Conservation (phyloP, 2,329 filamentous ascomycete genomes). For the Cladosporium sp. region DNA sequence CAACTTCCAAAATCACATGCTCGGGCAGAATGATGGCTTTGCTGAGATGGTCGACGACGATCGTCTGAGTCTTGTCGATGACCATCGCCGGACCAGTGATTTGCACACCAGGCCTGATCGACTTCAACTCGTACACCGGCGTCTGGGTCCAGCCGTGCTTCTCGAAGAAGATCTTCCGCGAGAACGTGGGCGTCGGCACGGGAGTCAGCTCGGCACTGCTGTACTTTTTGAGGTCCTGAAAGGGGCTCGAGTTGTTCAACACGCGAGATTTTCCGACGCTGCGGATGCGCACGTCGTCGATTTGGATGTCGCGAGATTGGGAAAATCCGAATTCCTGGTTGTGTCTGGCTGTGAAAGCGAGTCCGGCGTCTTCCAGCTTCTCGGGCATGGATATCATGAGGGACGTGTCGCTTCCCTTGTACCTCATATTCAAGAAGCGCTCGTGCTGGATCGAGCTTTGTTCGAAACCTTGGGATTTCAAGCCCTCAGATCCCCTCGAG, state of each 20-base stretch:
- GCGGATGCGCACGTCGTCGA: conserved; percentile 37
- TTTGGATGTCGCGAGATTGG: conserved; percentile 34
- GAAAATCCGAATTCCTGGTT: conserved; percentile 41
- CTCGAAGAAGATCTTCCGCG: conserved; percentile 75
- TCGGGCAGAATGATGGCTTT: conserved; percentile 35
- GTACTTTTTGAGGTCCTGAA: conserved; percentile 74
- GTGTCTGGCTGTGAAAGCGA: conserved; percentile 36
- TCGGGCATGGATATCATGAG: conserved; percentile 43
- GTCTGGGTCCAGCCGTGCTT: conserved; percentile 68
- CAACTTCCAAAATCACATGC: conserved; percentile 63
- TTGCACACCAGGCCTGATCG: conserved; percentile 18
- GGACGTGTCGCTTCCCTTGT: conserved; percentile 48
- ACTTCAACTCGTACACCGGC: conserved; percentile 39
- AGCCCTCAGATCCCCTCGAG: conserved; percentile 54
- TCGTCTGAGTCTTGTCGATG: conserved; percentile 43
- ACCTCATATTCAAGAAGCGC: conserved; percentile 46
- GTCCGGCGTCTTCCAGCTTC: conserved; percentile 29
- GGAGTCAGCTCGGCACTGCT: conserved; percentile 61
- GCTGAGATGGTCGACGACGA: conserved; percentile 38
- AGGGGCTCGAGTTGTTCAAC: conserved; percentile 54
- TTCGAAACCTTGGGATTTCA: conserved; percentile 52
- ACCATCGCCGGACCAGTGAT: conserved; percentile 31
- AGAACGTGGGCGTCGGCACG: conserved; percentile 45
- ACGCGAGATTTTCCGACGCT: conserved; percentile 19
- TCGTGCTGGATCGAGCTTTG: conserved; percentile 39